phyloP scores from a whole-genome alignment of 2,329 filamentous ascomycete genomes.

The Fusarium succisae region DNA sequence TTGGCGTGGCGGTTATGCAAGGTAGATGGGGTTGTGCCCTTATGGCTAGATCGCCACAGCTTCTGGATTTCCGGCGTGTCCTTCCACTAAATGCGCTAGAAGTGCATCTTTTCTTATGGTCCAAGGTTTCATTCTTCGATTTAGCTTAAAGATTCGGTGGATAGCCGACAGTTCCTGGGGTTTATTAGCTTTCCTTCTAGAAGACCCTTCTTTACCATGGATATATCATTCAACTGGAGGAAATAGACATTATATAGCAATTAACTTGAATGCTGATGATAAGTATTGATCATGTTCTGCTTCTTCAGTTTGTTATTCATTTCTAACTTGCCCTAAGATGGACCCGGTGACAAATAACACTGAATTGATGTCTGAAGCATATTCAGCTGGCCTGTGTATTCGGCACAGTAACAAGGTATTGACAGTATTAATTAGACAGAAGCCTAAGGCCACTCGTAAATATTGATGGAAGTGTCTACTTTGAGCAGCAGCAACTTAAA shows the following conservation, averaged over 20 bases:
- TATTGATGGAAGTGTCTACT: accelerated
- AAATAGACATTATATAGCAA: neutral
- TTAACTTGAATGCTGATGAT: accelerated
- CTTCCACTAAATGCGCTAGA: accelerated
- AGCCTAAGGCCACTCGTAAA: accelerated
- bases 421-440: accelerated
- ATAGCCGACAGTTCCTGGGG: accelerated
- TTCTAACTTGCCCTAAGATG: accelerated
- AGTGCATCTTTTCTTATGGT: accelerated
- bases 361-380: accelerated
- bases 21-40: neutral
- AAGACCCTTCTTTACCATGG: accelerated
- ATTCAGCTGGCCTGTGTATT: accelerated
- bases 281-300: accelerated
- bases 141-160: neutral
- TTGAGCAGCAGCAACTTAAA: no score
- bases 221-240: accelerated
- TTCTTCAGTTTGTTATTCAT: accelerated
- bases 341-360: accelerated
- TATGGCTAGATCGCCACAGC: neutral
- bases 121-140: accelerated
- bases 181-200: neutral
- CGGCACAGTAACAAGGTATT: accelerated
- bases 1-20: neutral
- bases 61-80: neutral